These are phyloP conservation scores for Penicillium coffeae DNA, from an alignment of 495 filamentous ascomycete genomes.

Conservation along the genomic window DNA sequence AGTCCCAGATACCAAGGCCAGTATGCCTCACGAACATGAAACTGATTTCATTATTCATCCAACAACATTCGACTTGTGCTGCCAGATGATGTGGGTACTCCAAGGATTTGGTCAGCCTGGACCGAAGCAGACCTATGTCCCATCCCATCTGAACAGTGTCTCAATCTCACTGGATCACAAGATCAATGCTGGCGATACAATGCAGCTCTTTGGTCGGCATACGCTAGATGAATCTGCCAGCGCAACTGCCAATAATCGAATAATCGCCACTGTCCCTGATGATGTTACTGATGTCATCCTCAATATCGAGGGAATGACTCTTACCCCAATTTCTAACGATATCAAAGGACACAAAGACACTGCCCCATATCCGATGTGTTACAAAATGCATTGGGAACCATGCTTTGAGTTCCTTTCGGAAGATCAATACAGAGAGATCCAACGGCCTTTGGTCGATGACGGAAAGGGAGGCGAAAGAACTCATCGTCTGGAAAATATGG, in stretches of 20 bases:
- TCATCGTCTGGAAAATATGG: slow-evolving; percentile 32
- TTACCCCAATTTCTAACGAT: slow-evolving; percentile 18
- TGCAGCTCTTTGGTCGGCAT: slow-evolving; percentile 19
- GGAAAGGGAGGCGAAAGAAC: slow-evolving; percentile 18
- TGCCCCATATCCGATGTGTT: slow-evolving; percentile 21
- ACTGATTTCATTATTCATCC: slow-evolving; percentile 43
- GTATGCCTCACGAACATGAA: slow-evolving; percentile 47
- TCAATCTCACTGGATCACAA: slow-evolving; percentile 13
- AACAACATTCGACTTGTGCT: slow-evolving; percentile 39
- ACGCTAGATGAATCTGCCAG: slow-evolving; percentile 31
- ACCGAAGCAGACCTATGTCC: slow-evolving; percentile 13
- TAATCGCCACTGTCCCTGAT: slow-evolving; percentile 20
- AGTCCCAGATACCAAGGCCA: slow-evolving; percentile 40
- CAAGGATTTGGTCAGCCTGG: slow-evolving; percentile 19
- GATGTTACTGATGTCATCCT: slow-evolving; percentile 13
- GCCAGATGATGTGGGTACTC: slow-evolving; percentile 34
- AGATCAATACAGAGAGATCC: slow-evolving; percentile 17
- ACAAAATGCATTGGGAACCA: slow-evolving; percentile 52
- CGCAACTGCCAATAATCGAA: slow-evolving; percentile 21
- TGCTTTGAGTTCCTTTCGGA: slow-evolving; percentile 32
- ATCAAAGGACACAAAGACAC: slow-evolving; percentile 14
- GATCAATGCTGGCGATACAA: slow-evolving; percentile 12
- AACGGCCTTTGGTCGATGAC: slow-evolving; percentile 10
- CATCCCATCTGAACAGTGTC: slow-evolving; percentile 19
- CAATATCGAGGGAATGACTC: slow-evolving; percentile 17